phyloP scores from a whole-genome alignment of 495 filamentous ascomycete genomes.

The Bacidia gigantensis region DNA sequence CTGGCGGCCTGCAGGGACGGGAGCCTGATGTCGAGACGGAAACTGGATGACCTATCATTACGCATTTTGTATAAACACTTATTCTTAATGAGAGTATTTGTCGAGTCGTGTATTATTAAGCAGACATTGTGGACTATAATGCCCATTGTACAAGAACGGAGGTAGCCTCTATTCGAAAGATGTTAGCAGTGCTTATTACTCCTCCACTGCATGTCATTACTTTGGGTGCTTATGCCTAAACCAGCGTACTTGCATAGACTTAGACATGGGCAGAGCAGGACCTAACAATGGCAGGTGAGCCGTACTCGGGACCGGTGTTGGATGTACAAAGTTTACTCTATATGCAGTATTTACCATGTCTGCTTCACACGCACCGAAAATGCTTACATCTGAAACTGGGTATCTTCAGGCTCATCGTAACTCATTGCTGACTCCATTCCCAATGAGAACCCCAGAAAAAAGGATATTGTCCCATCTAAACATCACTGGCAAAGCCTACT shows the following conservation, averaged over 20 bases:
- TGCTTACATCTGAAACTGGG: background rate
- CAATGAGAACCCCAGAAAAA: background rate
- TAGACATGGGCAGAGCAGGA: too few relatives aligned
- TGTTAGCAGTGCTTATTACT: too few relatives aligned
- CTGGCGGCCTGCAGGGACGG: slow-evolving; percentile 31
- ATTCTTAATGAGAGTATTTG: background rate
- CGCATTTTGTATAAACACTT: background rate
- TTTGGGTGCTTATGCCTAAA: too few relatives aligned
- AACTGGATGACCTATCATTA: slow-evolving; percentile 18
- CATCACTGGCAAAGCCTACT: background rate
- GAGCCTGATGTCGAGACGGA: slow-evolving; percentile 43
- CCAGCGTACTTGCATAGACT: too few relatives aligned
- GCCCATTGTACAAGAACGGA: background rate
- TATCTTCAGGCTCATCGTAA: background rate
- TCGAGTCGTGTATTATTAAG: background rate
- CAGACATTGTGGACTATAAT: background rate
- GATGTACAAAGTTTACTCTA: too few relatives aligned
- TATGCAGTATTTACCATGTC: too few relatives aligned
- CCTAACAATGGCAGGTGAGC: too few relatives aligned
- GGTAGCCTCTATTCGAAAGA: too few relatives aligned
- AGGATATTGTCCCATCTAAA: background rate
- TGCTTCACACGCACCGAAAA: too few relatives aligned
- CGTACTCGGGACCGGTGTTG: too few relatives aligned
- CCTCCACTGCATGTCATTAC: too few relatives aligned
- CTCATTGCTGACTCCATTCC: background rate